Evolutionary conservation across 257 asterid genomes (phyloP), one percentile per base, ranked within the genome.

Genomic region (Euphrasia confusa): DNA sequence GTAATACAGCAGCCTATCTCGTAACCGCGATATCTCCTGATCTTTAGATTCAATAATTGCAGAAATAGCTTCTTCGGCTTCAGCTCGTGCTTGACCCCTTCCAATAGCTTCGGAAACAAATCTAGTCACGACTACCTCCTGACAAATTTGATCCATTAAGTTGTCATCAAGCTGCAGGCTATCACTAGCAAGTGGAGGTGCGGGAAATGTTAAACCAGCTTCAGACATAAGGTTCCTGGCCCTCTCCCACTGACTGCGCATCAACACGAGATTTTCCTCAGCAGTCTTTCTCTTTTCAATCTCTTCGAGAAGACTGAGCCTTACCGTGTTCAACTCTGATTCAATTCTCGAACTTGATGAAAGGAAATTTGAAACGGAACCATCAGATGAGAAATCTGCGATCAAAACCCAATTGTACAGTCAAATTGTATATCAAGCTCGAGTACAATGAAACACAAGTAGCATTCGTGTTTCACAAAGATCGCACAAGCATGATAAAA

Each of bases 81-180:
- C 95, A 44, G 83, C 90, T 33, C 77, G 88, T 40, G 81, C 96
- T 69, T 65, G 69, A 47, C 86, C 93, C 73, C 81, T 80, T 65
- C 84, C 95, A 67, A 91, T 44, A 40, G 94, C 86, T 68, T 86
- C 88, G 39, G 90, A 73, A 62, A 88, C 95, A 77, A 71, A 84
- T 65, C 78, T 84, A 68, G 83, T 60, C 55, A 84, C 82, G 1
- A 68, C 62, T 17, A 91, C 66, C 77, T 84, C 87, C 81, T 86
- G 89, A 30, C 73, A 65, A 39, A 84, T 63, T 56, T 77, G 86
- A 60, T 82, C 83, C 24, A 80, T 28, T 58, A 68, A 65, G 58
- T 54, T 70, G 63, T 61, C 58, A 24, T 76, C 86, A 0, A 35
- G 65, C 70, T 78, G 78, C 71, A 40, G 15, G 70, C 54, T 64